A percentile compares a stretch with the other conserved stretches of the same genome.
These are phyloP conservation scores for Aplosporella prunicola DNA, from an alignment of 2,329 filamentous ascomycete species.

Conservation along the genomic window DNA sequence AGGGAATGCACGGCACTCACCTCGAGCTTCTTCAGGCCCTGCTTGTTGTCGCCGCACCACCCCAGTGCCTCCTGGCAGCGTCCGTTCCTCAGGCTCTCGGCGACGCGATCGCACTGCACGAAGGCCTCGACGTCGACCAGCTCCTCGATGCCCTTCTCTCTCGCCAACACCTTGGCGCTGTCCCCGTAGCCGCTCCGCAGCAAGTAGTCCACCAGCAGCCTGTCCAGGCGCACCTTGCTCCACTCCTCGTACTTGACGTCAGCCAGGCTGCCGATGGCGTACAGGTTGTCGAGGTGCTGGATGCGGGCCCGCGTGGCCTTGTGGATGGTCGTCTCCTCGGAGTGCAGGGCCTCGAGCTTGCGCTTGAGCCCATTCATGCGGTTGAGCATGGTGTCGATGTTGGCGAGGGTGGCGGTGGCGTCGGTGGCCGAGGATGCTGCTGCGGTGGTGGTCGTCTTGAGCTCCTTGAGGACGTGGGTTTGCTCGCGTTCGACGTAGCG, in stretches of 20 bases:
- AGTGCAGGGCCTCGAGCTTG: slow-evolving; percentile 67
- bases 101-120: slow-evolving; percentile 68
- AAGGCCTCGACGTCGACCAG: slow-evolving; percentile 88
- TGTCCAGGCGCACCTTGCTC: slow-evolving; percentile 71
- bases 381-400: slow-evolving; percentile 74
- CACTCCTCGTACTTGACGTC: slow-evolving; percentile 92
- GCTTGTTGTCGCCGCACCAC: slow-evolving; percentile 93
- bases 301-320: slow-evolving; percentile 67
- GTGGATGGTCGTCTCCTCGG: slow-evolving; percentile 71
- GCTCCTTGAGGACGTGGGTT: slow-evolving; percentile 49
- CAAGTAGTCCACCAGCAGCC: slow-evolving; percentile 86
- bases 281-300: slow-evolving; percentile 70
- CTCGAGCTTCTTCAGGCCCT: slow-evolving; percentile 78
- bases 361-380: slow-evolving; percentile 81
- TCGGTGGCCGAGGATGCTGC: slow-evolving; percentile 40
- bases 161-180: slow-evolving; percentile 65
- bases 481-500: slow-evolving; percentile 65
- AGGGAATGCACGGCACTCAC: slow-evolving; percentile 36
- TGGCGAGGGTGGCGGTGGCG: slow-evolving; percentile 50
- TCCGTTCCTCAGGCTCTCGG: slow-evolving; percentile 55
- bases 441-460: slow-evolving; percentile 49
- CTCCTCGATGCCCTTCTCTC: slow-evolving; percentile 64
- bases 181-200: slow-evolving; percentile 72
- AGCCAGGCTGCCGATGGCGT: slow-evolving; percentile 67
- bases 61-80: slow-evolving; percentile 57